A percentile compares a stretch with the other conserved stretches of the same genome.
phyloP scores from a whole-genome alignment of 176 grass and related monocot genomes.

The Carex parvula region DNA sequence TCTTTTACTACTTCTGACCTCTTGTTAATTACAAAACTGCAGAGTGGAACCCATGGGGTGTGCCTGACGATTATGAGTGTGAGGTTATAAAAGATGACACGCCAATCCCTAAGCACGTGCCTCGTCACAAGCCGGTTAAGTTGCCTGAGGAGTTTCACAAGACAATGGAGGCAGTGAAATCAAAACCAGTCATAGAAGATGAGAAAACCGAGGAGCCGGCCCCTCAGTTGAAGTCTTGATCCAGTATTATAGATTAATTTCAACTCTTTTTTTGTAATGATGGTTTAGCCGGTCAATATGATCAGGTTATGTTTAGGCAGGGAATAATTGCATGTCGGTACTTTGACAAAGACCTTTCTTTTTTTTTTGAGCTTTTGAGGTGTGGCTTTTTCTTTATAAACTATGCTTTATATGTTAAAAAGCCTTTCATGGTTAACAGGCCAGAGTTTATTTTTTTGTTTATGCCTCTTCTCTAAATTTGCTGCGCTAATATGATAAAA shows the following conservation, averaged over 20 bases:
- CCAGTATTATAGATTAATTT: not conserved
- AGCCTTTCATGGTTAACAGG: not conserved
- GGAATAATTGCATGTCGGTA: conserved; percentile 12
- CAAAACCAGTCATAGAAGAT: conserved; percentile 46
- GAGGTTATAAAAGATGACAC: conserved; percentile 90
- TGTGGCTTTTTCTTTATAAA: not conserved
- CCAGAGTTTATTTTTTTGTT: not conserved
- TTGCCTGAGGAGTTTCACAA: conserved; percentile 94
- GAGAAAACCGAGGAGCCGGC: conserved; percentile 29
- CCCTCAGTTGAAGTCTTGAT: conserved; percentile 62
- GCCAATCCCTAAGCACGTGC: conserved; percentile 90
- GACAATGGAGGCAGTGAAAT: conserved; percentile 54
- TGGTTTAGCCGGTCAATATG: conserved; percentile 5
- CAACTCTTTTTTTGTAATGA: not conserved
- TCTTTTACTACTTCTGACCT: not conserved
- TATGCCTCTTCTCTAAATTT: not conserved
- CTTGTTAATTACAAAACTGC: conserved; percentile 15
- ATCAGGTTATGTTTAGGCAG: conserved; percentile 19
- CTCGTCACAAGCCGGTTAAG: conserved; percentile 59
- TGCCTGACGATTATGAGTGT: conserved; percentile 89
- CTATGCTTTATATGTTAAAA: conserved; percentile 1
- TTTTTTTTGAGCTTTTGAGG: not conserved
- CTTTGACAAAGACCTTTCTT: not conserved
- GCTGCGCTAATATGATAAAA: not conserved
- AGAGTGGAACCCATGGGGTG: conserved; percentile 99